phyloP scores from a whole-genome alignment of 1,139 yeast genomes.

The Meyerozyma elateridarum region DNA sequence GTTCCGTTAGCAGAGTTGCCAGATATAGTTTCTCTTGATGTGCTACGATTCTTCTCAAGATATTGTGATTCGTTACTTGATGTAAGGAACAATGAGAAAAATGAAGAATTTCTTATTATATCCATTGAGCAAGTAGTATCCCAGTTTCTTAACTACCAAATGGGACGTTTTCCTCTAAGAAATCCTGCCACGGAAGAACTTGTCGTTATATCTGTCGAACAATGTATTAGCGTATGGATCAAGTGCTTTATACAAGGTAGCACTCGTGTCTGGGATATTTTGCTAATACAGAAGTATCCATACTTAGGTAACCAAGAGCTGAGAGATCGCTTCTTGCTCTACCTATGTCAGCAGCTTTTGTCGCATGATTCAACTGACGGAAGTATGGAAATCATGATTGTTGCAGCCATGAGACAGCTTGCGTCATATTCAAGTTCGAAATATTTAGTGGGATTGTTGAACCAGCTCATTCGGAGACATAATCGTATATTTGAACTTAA shows the following conservation, averaged over 20 bases:
- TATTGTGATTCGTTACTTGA: no score
- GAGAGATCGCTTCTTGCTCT: slow-evolving; percentile 31
- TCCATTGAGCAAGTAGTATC: no score
- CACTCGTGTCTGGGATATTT: slow-evolving; percentile 32
- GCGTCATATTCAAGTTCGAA: slow-evolving; percentile 23
- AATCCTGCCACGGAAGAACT: slow-evolving; percentile 17
- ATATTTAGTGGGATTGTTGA: slow-evolving; percentile 22
- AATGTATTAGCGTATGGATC: slow-evolving; percentile 28
- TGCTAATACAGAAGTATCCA: slow-evolving; percentile 36
- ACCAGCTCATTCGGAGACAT: slow-evolving; percentile 17
- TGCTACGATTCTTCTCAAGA: no score
- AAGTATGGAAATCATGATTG: slow-evolving; percentile 21
- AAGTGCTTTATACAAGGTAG: slow-evolving; percentile 14
- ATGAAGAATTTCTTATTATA: no score
- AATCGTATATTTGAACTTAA: slow-evolving; percentile 17
- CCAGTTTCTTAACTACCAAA: slow-evolving; percentile 20
- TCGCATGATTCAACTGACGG: slow-evolving; percentile 4
- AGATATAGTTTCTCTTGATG: no score
- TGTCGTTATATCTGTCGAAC: no score
- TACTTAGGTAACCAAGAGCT: slow-evolving; percentile 37
- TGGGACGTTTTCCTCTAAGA: slow-evolving; percentile 36
- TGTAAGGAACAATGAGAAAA: no score
- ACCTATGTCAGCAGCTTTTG: slow-evolving; percentile 26
- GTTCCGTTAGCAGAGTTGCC: no score
- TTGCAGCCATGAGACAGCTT: slow-evolving; percentile 21